A percentile compares a stretch with the other conserved stretches of the same genome.
Conservation (phyloP, 2,329 filamentous ascomycete genomes). For the Trichoderma aggressivum region DNA sequence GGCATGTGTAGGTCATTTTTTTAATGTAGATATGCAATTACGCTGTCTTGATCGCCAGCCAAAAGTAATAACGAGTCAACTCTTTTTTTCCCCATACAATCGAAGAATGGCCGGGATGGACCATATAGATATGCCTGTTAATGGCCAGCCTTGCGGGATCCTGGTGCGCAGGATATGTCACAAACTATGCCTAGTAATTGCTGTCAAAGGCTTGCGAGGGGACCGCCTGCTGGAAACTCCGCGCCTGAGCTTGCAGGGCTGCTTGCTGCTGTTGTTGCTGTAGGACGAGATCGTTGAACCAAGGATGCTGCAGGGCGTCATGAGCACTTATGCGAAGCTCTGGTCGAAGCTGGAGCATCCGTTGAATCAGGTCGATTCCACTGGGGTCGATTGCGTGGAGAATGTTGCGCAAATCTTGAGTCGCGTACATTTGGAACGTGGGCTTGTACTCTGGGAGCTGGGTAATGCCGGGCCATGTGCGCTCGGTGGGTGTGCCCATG, state of each 20-base stretch:
- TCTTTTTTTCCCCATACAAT: background rate
- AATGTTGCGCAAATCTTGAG: conserved; percentile 82
- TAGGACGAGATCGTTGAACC: conserved; percentile 76
- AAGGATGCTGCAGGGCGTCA: conserved; percentile 83
- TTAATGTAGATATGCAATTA: background rate
- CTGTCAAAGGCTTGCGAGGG: conserved; percentile 38
- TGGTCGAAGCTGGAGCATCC: conserved; percentile 89
- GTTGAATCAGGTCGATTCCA: conserved; percentile 80
- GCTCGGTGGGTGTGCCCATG: conserved; percentile 96
- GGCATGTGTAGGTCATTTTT: background rate
- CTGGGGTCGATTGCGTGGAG: conserved; percentile 84
- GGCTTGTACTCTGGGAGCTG: conserved; percentile 97
- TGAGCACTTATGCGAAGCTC: conserved; percentile 87
- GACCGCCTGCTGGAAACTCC: conserved; percentile 38
- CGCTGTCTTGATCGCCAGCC: conserved; percentile 7
- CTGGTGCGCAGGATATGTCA: background rate
- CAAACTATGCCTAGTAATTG: conserved; percentile 29
- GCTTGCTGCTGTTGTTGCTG: conserved; percentile 33
- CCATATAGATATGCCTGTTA: background rate
- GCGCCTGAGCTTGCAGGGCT: conserved; percentile 42
- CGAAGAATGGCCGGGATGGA: background rate
- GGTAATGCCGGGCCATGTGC: conserved; percentile 91
- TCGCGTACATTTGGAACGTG: conserved; percentile 90
- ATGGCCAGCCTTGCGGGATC: background rate
- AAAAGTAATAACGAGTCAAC: background rate